A percentile compares a stretch with the other conserved stretches of the same genome.
These are phyloP conservation scores for Pythium aquatile DNA, from an alignment of 352 stramenopile genomes.

Conservation along the genomic window DNA sequence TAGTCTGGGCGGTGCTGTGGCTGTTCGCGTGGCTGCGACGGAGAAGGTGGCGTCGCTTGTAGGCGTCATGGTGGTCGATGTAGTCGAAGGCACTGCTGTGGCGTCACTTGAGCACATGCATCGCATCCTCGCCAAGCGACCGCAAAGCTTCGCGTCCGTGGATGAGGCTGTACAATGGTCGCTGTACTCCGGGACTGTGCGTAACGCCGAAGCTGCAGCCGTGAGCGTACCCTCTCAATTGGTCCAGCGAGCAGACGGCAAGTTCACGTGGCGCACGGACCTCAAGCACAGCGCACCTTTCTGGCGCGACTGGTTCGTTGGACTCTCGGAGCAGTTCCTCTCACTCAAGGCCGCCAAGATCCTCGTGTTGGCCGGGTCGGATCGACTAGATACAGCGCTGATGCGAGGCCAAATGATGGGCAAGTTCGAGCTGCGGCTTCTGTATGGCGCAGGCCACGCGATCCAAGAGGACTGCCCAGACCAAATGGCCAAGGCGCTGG, in stretches of 20 bases:
- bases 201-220: constrained; percentile 67
- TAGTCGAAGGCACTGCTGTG: constrained; percentile 86
- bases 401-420: constrained; percentile 90
- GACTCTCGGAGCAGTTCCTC: constrained; percentile 86
- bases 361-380: constrained; percentile 80
- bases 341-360: constrained; percentile 73
- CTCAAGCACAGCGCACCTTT: constrained; percentile 68
- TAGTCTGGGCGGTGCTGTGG: constrained; percentile 83
- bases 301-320: constrained; percentile 87
- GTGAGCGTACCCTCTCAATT: constrained; percentile 86
- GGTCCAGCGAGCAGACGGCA: constrained; percentile 40
- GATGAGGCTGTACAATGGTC: constrained; percentile 83
- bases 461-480: constrained; percentile 87
- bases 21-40: constrained; percentile 65
- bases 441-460: constrained; percentile 86
- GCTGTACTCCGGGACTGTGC: constrained; percentile 68
- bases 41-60: constrained; percentile 59
- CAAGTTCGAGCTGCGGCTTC: constrained; percentile 86
- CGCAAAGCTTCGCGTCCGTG: constrained; percentile 55
- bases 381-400: constrained; percentile 85
- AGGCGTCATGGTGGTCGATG: constrained; percentile 87
- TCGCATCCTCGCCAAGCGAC: constrained; percentile 69
- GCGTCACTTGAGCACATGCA: constrained; percentile 87
- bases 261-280: constrained; percentile 75
- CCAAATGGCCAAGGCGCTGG: constrained; percentile 62